A percentile compares a stretch with the other conserved stretches of the same genome.
These are phyloP conservation scores for Morella rubra DNA, from an alignment of 306 rosid species.

Conservation along the genomic window DNA sequence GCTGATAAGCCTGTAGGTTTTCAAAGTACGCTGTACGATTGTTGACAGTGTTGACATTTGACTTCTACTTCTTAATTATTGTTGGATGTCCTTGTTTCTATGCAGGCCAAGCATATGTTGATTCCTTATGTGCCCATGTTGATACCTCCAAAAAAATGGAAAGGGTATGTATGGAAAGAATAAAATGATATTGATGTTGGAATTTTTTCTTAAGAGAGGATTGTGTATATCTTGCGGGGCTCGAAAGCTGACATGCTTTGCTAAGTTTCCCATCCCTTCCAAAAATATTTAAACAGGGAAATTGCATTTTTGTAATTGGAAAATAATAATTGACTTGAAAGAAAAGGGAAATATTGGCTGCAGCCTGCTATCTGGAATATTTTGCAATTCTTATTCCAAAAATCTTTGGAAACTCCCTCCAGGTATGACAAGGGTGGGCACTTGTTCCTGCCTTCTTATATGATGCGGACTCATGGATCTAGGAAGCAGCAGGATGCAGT, in stretches of 20 bases:
- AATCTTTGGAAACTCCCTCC: conserved; percentile 24
- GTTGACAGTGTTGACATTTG: not conserved
- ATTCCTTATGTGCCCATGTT: conserved; percentile 86
- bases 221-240: conserved; percentile 15
- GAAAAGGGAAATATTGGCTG: conserved; percentile 8
- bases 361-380: not conserved
- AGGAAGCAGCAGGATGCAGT: conserved; percentile 71
- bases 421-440: conserved; percentile 92
- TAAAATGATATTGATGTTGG: conserved; percentile 21
- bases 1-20: conserved; percentile 19
- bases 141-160: conserved; percentile 89
- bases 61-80: conserved; percentile 24
- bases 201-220: conserved; percentile 8
- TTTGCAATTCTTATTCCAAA: not conserved
- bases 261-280: not conserved
- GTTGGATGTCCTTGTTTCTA: conserved; percentile 29
- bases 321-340: conserved; percentile 2
- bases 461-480: conserved; percentile 91
- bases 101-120: conserved; percentile 75
- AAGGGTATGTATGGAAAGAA: conserved; percentile 55
- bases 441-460: conserved; percentile 79
- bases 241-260: not conserved
- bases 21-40: not conserved
- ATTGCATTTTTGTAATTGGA: not conserved
- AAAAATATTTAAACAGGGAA: not conserved